phyloP scores from a whole-genome alignment of 2,329 filamentous ascomycete genomes.

The Exophiala aquamarina region DNA sequence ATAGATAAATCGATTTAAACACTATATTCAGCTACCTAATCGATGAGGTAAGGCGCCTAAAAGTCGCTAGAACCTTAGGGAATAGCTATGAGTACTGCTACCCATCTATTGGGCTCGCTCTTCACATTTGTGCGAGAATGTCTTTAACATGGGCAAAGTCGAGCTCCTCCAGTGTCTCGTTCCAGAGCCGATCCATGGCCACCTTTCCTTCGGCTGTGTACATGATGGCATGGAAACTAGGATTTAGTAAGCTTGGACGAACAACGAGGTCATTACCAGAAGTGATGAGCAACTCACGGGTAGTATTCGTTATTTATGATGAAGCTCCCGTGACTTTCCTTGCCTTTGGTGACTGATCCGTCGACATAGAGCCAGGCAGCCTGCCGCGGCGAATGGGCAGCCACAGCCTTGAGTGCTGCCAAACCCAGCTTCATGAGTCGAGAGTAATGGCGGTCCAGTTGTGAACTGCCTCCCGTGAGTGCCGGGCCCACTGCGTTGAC shows the following conservation, averaged over 20 bases:
- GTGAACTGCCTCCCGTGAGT: background rate
- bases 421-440: background rate
- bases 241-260: background rate
- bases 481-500: slow-evolving; percentile 1
- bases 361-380: background rate
- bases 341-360: background rate
- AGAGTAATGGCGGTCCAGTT: background rate
- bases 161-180: background rate
- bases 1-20: no score
- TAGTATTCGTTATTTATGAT: background rate
- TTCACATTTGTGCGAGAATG: no score
- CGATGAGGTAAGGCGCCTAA: no score
- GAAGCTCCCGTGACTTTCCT: background rate
- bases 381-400: background rate
- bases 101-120: no score
- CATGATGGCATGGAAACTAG: background rate
- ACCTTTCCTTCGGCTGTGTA: background rate
- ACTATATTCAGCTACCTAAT: no score
- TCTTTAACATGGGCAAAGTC: no score
- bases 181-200: background rate
- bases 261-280: background rate
- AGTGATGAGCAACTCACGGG: background rate
- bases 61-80: no score
- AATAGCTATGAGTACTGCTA: no score
- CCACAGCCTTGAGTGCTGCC: background rate